Percentiles rank a stretch among this genome's conserved stretches.
These are phyloP conservation scores for Colletotrichum cordylinicola DNA, from an alignment of 2,329 filamentous ascomycete species.

Conservation along the genomic window DNA sequence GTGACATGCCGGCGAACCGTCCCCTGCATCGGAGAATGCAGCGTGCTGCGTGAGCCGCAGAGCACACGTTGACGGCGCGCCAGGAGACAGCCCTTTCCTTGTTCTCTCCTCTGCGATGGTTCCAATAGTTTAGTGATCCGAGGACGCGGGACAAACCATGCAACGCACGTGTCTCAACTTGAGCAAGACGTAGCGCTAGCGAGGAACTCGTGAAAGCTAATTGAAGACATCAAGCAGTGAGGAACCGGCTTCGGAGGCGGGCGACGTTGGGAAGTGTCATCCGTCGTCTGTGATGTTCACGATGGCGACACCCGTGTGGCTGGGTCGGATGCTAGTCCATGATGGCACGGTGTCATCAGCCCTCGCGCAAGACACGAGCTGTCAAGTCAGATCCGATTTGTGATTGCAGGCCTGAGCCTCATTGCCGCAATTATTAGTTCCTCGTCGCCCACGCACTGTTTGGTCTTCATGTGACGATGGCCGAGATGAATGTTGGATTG, in stretches of 20 bases:
- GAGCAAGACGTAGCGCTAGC: not conserved
- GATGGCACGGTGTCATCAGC: not conserved
- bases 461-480: not conserved
- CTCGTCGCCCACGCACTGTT: not conserved
- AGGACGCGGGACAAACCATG: not conserved
- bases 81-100: not conserved
- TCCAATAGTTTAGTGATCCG: not conserved
- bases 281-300: not conserved
- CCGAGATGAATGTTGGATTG: not conserved
- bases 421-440: not conserved
- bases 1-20: not conserved
- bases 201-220: not conserved
- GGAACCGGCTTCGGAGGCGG: not conserved
- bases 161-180: not conserved
- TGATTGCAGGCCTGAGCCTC: not conserved
- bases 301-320: not conserved
- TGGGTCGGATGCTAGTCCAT: not conserved
- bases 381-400: not conserved
- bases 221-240: not conserved
- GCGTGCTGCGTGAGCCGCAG: not conserved
- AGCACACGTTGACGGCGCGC: not conserved
- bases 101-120: not conserved
- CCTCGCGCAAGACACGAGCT: not conserved
- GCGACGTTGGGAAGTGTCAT: rapidly evolving
- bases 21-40: not conserved